Evolutionary conservation across 2,329 filamentous ascomycete species (phyloP).

Genomic region (Colletotrichum tropicale): DNA sequence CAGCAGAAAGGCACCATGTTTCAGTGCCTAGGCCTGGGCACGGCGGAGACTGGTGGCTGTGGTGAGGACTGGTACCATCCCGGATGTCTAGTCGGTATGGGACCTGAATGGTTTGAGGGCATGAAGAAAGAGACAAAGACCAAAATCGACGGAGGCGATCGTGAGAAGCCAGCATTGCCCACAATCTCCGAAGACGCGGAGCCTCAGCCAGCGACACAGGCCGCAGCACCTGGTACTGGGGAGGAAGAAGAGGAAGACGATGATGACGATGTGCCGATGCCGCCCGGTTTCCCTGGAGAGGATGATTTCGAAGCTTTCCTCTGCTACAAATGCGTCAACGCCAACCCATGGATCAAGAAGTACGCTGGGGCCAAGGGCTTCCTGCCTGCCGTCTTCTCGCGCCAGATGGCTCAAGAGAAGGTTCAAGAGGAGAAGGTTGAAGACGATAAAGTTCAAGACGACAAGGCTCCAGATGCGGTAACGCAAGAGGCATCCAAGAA

Average conservation of each 20-base stretch:
- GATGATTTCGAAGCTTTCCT: constrained; percentile 90
- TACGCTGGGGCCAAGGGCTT: constrained; percentile 86
- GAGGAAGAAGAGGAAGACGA: constrained; percentile 38
- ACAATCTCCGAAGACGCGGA: constrained; percentile 57
- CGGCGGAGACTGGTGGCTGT: constrained; percentile 81
- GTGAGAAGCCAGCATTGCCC: constrained; percentile 36
- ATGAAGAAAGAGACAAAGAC: constrained; percentile 42
- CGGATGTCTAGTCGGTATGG: constrained; percentile 84
- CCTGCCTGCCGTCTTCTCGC: constrained; percentile 69
- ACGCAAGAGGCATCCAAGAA: constrained; percentile 55
- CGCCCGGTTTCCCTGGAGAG: constrained; percentile 85
- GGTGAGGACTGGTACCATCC: constrained; percentile 99
- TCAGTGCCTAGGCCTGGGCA: constrained; percentile 88
- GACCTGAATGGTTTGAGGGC: constrained; percentile 72
- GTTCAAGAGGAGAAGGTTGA: constrained; percentile 21
- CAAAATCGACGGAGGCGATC: background rate
- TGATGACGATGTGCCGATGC: constrained; percentile 70
- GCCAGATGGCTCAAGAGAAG: constrained; percentile 23
- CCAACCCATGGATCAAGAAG: constrained; percentile 88
- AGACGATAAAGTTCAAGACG: constrained; percentile 5
- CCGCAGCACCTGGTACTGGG: constrained; percentile 3
- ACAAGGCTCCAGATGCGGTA: background rate
- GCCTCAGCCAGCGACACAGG: constrained; percentile 26
- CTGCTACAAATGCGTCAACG: constrained; percentile 91
- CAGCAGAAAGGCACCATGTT: constrained; percentile 98